Percentiles rank a stretch among this genome's conserved stretches.
Evolutionary conservation across 2,329 filamentous ascomycete genomes (phyloP).

Genomic region (Diaporthe batatas): DNA sequence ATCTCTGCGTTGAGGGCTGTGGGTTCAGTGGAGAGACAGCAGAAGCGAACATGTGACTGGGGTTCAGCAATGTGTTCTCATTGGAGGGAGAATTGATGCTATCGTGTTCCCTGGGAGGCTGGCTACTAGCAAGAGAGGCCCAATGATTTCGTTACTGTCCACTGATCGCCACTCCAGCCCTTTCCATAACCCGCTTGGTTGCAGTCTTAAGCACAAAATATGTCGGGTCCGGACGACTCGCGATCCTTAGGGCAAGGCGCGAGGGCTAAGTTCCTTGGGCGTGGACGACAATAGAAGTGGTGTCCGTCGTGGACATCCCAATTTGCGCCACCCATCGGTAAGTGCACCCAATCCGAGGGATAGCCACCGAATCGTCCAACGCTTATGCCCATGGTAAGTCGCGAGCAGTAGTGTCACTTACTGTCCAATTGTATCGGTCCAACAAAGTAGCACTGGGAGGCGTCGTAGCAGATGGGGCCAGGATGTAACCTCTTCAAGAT

Average conservation of each 20-base stretch:
- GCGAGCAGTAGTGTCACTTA: neutral
- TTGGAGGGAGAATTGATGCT: neutral
- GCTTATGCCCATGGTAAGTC: neutral
- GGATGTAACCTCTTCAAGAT: neutral
- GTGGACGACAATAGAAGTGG: neutral
- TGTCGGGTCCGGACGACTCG: neutral
- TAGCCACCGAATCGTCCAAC: neutral
- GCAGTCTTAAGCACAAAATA: neutral
- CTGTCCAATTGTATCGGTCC: neutral
- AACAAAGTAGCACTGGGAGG: neutral
- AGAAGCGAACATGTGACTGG: neutral
- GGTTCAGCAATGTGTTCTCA: neutral
- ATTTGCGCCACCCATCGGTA: neutral
- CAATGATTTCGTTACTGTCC: neutral
- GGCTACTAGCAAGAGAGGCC: neutral
- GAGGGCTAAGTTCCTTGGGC: too few relatives aligned
- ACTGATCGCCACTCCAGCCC: neutral
- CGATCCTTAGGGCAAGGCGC: neutral
- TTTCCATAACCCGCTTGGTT: neutral
- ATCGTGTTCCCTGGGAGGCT: too few relatives aligned
- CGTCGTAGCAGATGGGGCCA: neutral
- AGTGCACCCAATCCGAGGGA: neutral
- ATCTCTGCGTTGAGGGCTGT: neutral
- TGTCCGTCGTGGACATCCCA: constrained; percentile 1
- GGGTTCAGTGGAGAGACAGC: neutral